Percentiles rank a stretch among this genome's conserved stretches.
phyloP scores from a whole-genome alignment of 2,329 filamentous ascomycete genomes.

The Apiospora malaysiana region DNA sequence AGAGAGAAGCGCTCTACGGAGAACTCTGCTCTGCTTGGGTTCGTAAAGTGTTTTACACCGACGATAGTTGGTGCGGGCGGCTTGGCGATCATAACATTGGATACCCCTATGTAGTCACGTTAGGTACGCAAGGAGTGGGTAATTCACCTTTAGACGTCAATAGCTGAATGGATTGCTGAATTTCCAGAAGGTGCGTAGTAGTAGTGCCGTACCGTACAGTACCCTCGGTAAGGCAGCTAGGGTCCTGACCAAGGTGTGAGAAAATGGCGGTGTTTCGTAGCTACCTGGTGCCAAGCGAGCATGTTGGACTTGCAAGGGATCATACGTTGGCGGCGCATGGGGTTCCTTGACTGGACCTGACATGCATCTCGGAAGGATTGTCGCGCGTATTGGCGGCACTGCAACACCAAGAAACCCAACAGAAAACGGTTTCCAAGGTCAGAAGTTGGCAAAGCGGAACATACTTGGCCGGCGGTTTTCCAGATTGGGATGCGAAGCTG shows the following conservation, averaged over 20 bases:
- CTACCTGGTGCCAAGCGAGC: not conserved
- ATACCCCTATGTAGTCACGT: not conserved
- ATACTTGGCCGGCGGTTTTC: constrained; percentile 11
- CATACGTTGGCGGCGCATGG: constrained; percentile 3
- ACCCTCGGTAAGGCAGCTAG: not conserved
- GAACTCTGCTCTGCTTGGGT: not conserved
- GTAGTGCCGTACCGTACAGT: not conserved
- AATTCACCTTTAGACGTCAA: not conserved
- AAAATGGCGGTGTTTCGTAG: constrained; percentile 13
- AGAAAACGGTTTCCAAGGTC: constrained; percentile 14
- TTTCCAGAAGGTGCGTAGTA: not conserved
- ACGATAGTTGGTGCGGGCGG: not conserved
- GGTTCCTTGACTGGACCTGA: constrained; percentile 2
- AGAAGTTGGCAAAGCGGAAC: constrained; percentile 20
- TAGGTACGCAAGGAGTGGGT: not conserved
- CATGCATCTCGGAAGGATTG: constrained; percentile 9
- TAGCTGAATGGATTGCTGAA: not conserved
- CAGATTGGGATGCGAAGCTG: constrained; percentile 15
- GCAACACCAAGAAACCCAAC: constrained; percentile 8
- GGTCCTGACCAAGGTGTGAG: constrained; percentile 15
- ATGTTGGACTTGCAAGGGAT: not conserved
- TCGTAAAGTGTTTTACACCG: not conserved
- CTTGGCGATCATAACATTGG: not conserved
- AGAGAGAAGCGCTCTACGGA: too few relatives aligned
- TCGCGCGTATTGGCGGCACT: constrained; percentile 13